Conservation (phyloP, 306 rosid genomes). For the Dryas octopetala region DNA sequence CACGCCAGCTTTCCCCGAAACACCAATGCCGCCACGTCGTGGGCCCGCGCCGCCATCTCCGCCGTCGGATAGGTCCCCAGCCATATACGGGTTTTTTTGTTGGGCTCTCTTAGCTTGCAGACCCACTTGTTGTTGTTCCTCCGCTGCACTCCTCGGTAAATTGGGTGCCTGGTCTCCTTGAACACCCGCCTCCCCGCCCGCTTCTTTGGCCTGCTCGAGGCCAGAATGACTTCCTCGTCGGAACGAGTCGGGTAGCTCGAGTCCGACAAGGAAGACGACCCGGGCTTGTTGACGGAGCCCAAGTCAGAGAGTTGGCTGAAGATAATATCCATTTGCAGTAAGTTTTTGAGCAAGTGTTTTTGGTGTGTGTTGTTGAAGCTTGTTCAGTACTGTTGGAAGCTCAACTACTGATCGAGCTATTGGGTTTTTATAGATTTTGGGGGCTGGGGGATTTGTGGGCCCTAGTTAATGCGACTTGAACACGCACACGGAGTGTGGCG, state of each 20-base stretch:
- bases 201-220: constrained; percentile 63
- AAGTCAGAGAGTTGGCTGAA: constrained; percentile 16
- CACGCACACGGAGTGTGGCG: too few relatives aligned
- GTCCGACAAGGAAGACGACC: constrained; percentile 17
- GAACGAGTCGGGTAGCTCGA: constrained; percentile 1
- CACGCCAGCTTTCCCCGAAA: constrained; percentile 62
- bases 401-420: too few relatives aligned
- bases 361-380: background rate
- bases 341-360: too few relatives aligned
- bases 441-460: too few relatives aligned
- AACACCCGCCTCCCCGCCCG: constrained; percentile 62
- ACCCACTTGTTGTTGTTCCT: constrained; percentile 87
- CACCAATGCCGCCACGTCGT: constrained; percentile 73
- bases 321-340: constrained; percentile 22
- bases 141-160: constrained; percentile 65
- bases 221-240: constrained; percentile 53
- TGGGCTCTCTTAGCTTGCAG: constrained; percentile 75
- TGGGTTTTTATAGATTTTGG: too few relatives aligned
- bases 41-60: constrained; percentile 90
- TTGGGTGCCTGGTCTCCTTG: constrained; percentile 80
- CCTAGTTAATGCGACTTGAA: too few relatives aligned
- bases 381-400: too few relatives aligned
- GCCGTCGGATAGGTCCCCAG: constrained; percentile 77
- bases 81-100: constrained; percentile 64
- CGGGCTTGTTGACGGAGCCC: constrained; percentile 9